Evolutionary conservation across 179 eudicot genomes (phyloP).

Genomic region (Spinacia oleracea): DNA sequence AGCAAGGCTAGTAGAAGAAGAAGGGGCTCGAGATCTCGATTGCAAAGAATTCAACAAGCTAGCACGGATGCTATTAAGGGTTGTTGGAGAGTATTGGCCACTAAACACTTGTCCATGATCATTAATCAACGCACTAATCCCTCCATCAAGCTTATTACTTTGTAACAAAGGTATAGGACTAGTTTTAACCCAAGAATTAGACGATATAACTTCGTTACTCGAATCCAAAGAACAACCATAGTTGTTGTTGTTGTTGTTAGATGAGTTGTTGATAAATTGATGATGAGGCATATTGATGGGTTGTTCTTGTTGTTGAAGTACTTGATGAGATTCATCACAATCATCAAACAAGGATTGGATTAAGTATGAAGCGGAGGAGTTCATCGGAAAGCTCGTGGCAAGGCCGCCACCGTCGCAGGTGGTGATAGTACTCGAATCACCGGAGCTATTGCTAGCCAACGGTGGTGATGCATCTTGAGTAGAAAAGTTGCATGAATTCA

Average conservation of each 20-base stretch:
- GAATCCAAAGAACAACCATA: slow-evolving; percentile 24
- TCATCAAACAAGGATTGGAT: slow-evolving; percentile 57
- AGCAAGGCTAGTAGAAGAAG: not conserved
- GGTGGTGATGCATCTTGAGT: slow-evolving; percentile 25
- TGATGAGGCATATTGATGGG: slow-evolving; percentile 25
- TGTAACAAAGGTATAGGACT: slow-evolving; percentile 17
- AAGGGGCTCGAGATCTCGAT: slow-evolving; percentile 27
- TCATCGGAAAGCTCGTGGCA: slow-evolving; percentile 35
- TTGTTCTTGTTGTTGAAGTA: slow-evolving; percentile 31
- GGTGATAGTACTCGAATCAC: slow-evolving; percentile 34
- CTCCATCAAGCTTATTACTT: slow-evolving; percentile 21
- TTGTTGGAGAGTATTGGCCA: slow-evolving; percentile 18
- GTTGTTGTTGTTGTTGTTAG: not conserved
- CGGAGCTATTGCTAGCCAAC: slow-evolving; percentile 28
- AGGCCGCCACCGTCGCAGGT: slow-evolving; percentile 25
- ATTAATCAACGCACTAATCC: slow-evolving; percentile 12
- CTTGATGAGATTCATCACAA: slow-evolving; percentile 25
- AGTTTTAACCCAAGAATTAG: slow-evolving; percentile 25
- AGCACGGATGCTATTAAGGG: slow-evolving; percentile 29
- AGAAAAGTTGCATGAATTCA: slow-evolving; percentile 19
- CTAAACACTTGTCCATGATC: slow-evolving; percentile 14
- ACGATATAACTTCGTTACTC: slow-evolving; percentile 9
- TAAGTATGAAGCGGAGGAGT: slow-evolving; percentile 48
- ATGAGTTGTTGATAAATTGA: not conserved
- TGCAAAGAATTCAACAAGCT: slow-evolving; percentile 36